Conservation (phyloP, 441 rosid genomes). For the Melastoma candidum region DNA sequence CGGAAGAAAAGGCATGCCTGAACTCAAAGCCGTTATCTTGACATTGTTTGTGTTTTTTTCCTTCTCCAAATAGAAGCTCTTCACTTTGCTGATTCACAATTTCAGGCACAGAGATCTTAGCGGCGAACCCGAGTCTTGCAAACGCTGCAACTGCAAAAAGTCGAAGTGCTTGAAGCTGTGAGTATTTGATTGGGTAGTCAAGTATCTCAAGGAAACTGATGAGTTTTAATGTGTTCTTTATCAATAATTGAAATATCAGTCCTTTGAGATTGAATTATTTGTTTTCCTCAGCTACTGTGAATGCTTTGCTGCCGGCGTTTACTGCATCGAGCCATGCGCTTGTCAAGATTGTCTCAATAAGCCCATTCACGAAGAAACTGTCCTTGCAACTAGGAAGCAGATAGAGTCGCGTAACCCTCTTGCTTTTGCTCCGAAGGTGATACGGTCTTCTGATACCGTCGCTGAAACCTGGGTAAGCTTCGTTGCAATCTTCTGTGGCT, state of each 20-base stretch:
- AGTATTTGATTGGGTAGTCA: conserved; percentile 17
- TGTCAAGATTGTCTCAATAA: conserved; percentile 96
- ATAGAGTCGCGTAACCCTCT: conserved; percentile 96
- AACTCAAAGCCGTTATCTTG: background rate
- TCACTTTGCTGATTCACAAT: conserved; percentile 6
- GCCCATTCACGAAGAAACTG: conserved; percentile 94
- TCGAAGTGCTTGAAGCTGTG: conserved; percentile 99
- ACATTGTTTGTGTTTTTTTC: no score
- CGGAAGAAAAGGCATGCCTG: conserved; percentile 44
- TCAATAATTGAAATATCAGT: no score
- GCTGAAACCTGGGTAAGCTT: conserved; percentile 55
- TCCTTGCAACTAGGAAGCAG: conserved; percentile 96
- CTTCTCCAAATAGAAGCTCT: no score
- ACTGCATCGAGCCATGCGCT: conserved; percentile 95
- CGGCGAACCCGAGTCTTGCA: conserved; percentile 73
- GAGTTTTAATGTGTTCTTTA: no score
- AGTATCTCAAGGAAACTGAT: no score
- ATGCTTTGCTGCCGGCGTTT: conserved; percentile 99
- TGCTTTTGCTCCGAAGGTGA: conserved; percentile 99
- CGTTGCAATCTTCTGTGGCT: background rate
- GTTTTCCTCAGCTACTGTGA: conserved; percentile 73
- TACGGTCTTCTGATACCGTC: conserved; percentile 47
- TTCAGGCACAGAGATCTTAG: conserved; percentile 60
- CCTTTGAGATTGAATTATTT: background rate
- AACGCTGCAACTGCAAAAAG: conserved; percentile 97